phyloP scores from a whole-genome alignment of 2,329 filamentous ascomycete genomes.

The Exophiala aquamarina region DNA sequence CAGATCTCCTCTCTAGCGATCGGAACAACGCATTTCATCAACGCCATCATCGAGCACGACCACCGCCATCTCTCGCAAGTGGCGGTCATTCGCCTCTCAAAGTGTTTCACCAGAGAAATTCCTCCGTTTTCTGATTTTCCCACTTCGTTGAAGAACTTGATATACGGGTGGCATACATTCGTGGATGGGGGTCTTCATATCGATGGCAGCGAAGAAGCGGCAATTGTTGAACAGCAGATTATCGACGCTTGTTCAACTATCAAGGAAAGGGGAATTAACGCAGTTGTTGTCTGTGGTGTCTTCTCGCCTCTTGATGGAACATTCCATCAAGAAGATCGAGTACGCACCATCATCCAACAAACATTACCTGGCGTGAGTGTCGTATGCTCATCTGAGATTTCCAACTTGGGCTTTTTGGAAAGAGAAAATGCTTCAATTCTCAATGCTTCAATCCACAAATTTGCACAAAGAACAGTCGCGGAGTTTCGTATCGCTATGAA shows the following conservation, averaged over 20 bases:
- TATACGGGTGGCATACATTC: conserved; percentile 47
- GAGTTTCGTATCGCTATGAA: conserved; percentile 55
- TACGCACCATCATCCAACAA: conserved; percentile 38
- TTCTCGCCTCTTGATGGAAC: conserved; percentile 48
- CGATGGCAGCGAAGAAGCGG: conserved; percentile 42
- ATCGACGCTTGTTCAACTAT: conserved; percentile 43
- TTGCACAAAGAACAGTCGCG: conserved; percentile 57
- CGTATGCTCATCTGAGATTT: conserved; percentile 46
- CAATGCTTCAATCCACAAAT: conserved; percentile 61
- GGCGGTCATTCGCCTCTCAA: conserved; percentile 52
- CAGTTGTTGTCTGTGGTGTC: conserved; percentile 45
- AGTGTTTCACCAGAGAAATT: conserved; percentile 48
- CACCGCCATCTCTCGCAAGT: conserved; percentile 49
- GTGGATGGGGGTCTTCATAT: conserved; percentile 49
- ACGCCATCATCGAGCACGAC: conserved; percentile 50
- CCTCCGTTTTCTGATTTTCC: conserved; percentile 54
- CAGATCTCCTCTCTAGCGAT: conserved; percentile 47
- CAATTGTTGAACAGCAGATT: conserved; percentile 47
- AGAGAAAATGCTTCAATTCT: conserved; percentile 65
- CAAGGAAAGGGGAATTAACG: conserved; percentile 35
- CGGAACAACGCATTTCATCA: conserved; percentile 54
- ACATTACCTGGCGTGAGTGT: conserved; percentile 37
- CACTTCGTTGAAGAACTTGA: conserved; percentile 40
- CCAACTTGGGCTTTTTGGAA: conserved; percentile 50
- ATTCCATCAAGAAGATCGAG: conserved; percentile 41